phyloP scores from a whole-genome alignment of 2,329 filamentous ascomycete species.

The Fusarium udum region DNA sequence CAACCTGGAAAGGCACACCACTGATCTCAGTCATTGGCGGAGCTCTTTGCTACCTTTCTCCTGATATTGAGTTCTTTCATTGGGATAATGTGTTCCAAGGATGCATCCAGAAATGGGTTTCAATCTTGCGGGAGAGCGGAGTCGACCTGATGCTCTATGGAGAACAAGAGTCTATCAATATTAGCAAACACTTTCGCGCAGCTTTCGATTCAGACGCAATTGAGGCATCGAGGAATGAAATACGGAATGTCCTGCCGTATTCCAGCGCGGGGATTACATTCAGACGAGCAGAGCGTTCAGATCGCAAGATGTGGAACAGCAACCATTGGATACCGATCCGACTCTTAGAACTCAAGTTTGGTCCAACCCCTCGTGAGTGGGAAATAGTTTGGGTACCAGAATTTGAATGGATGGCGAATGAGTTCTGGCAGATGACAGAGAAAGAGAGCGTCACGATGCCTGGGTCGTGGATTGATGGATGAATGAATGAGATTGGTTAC shows the following conservation, averaged over 20 bases:
- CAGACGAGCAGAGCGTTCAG: neutral
- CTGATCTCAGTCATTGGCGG: constrained; percentile 41
- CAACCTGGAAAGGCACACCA: constrained; percentile 38
- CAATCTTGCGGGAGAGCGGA: constrained; percentile 12
- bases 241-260: constrained; percentile 4
- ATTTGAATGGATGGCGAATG: constrained; percentile 39
- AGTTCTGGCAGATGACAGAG: constrained; percentile 43
- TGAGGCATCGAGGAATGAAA: neutral
- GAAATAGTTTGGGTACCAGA: constrained; percentile 38
- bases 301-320: neutral
- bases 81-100: constrained; percentile 38
- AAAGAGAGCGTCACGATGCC: constrained; percentile 28
- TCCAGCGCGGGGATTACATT: neutral
- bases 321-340: constrained; percentile 41
- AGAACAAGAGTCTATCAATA: neutral
- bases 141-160: constrained; percentile 42
- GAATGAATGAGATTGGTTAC: neutral
- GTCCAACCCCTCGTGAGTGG: constrained; percentile 29
- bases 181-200: neutral
- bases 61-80: neutral
- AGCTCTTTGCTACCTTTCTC: constrained; percentile 38
- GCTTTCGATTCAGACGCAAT: constrained; percentile 36
- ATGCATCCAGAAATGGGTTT: constrained; percentile 28
- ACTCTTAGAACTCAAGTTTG: constrained; percentile 28
- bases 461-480: constrained; percentile 38